A percentile compares a stretch with the other conserved stretches of the same genome.
Conservation (phyloP, 2,329 filamentous ascomycete species). For the Fusarium oligoseptatum region DNA sequence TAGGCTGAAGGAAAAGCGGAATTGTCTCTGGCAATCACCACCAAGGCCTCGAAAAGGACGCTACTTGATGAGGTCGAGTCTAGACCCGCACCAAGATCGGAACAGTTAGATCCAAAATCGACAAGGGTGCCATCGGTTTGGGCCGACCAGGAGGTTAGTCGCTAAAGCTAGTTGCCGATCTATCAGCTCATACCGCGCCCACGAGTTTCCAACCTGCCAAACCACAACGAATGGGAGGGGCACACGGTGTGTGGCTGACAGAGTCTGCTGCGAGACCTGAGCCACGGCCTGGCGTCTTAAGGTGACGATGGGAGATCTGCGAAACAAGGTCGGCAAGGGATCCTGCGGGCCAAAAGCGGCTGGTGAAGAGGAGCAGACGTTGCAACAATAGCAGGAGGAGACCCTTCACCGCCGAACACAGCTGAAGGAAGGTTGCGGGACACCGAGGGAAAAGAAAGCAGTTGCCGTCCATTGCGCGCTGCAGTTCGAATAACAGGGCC, state of each 20-base stretch:
- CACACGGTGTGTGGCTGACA: slow-evolving; percentile 21
- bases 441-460: background rate
- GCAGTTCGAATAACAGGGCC: slow-evolving; percentile 5
- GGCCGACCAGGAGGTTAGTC: slow-evolving; percentile 43
- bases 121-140: slow-evolving; percentile 46
- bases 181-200: slow-evolving; percentile 39
- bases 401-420: slow-evolving; percentile 2
- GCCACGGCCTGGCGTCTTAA: background rate
- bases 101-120: slow-evolving; percentile 42
- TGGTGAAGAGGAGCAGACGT: background rate
- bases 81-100: slow-evolving; percentile 45
- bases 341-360: background rate
- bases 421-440: background rate
- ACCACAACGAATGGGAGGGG: slow-evolving; percentile 30
- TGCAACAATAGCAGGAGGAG: background rate
- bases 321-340: slow-evolving; percentile 18
- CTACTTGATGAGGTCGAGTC: slow-evolving; percentile 27
- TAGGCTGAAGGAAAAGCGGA: slow-evolving; percentile 21
- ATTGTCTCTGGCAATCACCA: slow-evolving; percentile 22
- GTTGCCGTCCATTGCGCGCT: background rate
- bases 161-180: slow-evolving; percentile 46
- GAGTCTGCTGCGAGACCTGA: slow-evolving; percentile 25
- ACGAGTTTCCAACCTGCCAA: slow-evolving; percentile 30
- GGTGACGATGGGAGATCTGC: slow-evolving; percentile 22
- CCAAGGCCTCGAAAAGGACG: slow-evolving; percentile 8